Conservation (phyloP, 805 yeast genomes). For the Candida coleopterorum region DNA sequence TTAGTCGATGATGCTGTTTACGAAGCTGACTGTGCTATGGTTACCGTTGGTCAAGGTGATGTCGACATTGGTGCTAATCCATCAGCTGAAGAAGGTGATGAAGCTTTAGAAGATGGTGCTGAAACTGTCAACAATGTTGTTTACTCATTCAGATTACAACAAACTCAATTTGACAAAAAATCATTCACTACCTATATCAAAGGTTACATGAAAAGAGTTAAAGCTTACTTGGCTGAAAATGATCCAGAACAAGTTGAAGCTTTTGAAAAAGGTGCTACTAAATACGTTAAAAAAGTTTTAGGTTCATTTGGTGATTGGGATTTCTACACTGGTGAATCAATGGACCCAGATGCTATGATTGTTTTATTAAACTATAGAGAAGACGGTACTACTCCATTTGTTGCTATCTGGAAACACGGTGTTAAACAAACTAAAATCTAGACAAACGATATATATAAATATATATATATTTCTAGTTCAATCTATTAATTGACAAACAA, state of each 20-base stretch:
- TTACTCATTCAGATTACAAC: conserved; percentile 97
- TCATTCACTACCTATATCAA: conserved; percentile 94
- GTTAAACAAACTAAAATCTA: conserved; percentile 84
- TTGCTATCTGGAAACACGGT: conserved; percentile 99
- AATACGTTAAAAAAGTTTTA: conserved; percentile 94
- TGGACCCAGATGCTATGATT: conserved; percentile 99
- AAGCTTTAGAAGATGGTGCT: conserved; percentile 74
- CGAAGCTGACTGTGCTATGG: conserved; percentile 96
- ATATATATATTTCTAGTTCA: not conserved
- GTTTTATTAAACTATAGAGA: conserved; percentile 99
- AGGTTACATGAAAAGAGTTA: conserved; percentile 97
- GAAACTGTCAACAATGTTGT: conserved; percentile 97
- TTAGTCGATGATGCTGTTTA: conserved; percentile 86
- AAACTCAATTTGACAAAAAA: conserved; percentile 95
- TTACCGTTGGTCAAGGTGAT: conserved; percentile 85
- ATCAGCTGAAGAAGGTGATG: conserved; percentile 93
- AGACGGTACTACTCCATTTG: conserved; percentile 97
- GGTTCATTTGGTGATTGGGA: conserved; percentile 98
- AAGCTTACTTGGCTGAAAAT: conserved; percentile 83
- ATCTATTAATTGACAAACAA: conserved; percentile 31
- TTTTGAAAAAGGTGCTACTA: conserved; percentile 96
- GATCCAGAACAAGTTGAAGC: conserved; percentile 81
- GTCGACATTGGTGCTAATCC: conserved; percentile 99
- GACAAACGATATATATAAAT: not conserved
- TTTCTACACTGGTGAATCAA: conserved; percentile 98